Percentiles rank a stretch among this genome's conserved stretches.
Conservation (phyloP, 371 early-diverging fungal species). For the Syncephalastrum contaminatum region DNA sequence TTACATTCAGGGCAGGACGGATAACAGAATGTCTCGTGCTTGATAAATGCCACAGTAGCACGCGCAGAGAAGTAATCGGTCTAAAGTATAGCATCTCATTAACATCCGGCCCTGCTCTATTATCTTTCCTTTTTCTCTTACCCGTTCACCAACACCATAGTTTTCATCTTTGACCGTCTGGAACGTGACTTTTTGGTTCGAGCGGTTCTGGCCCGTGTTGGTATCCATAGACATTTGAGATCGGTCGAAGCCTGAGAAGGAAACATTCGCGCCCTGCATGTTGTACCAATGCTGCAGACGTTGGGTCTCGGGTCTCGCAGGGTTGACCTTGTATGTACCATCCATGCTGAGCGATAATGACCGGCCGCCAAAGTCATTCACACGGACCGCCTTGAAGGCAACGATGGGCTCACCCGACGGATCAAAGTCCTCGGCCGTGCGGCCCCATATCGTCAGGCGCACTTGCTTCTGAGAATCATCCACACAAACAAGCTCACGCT, state of each 20-base stretch:
- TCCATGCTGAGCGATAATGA: constrained; percentile 61
- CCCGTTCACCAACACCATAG: constrained; percentile 66
- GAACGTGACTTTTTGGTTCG: constrained; percentile 55
- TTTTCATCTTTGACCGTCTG: constrained; percentile 65
- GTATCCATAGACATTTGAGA: too few relatives aligned
- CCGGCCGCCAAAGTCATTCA: constrained; percentile 87
- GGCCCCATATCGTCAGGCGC: constrained; percentile 90
- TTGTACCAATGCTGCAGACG: constrained; percentile 85
- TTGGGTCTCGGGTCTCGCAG: constrained; percentile 83
- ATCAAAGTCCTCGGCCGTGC: constrained; percentile 71
- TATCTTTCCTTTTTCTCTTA: constrained; percentile 3
- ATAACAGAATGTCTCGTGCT: constrained; percentile 68
- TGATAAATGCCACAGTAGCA: constrained; percentile 67
- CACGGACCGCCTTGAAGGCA: constrained; percentile 80
- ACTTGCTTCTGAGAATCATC: constrained; percentile 78
- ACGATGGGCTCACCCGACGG: constrained; percentile 60
- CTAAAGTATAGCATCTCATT: constrained; percentile 21
- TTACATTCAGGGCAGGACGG: constrained; percentile 92
- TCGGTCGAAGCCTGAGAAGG: constrained; percentile 11
- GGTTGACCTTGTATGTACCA: constrained; percentile 68
- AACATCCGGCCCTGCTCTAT: not conserved
- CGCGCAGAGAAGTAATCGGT: constrained; percentile 70
- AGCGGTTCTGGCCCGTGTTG: not conserved
- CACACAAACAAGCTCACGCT: constrained; percentile 84
- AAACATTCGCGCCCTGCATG: constrained; percentile 9